Evolutionary conservation across 257 asterid genomes (phyloP).

Genomic region (Solanum pennellii): DNA sequence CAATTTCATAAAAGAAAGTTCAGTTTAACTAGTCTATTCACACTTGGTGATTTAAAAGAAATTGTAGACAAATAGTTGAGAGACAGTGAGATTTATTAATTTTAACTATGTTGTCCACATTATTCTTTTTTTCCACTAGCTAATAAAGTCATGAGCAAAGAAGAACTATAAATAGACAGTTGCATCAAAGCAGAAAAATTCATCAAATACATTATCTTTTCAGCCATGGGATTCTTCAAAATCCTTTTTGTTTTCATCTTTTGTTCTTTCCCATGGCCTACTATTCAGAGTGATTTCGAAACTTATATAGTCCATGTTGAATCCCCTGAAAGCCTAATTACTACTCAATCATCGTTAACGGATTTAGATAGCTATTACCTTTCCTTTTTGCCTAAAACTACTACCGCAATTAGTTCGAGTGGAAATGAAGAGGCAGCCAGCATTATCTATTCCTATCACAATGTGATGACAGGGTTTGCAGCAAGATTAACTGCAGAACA

Average conservation of each 20-base stretch:
- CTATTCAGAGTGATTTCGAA: not conserved
- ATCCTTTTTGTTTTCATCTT: not conserved
- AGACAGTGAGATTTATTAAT: not conserved
- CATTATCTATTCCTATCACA: slow-evolving; percentile 18
- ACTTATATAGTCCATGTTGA: slow-evolving; percentile 35
- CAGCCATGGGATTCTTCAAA: not conserved
- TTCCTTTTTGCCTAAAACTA: slow-evolving; percentile 16
- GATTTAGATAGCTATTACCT: slow-evolving; percentile 23
- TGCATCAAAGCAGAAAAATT: not conserved
- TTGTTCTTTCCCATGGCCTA: not conserved
- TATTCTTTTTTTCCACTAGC: not conserved
- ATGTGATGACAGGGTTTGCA: slow-evolving; percentile 34
- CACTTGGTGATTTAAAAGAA: no score
- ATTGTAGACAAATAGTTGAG: no score
- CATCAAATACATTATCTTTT: not conserved
- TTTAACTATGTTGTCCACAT: not conserved
- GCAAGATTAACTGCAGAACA: slow-evolving; percentile 28
- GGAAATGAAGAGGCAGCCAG: not conserved
- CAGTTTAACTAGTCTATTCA: no score
- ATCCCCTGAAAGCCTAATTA: not conserved
- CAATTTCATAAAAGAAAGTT: no score
- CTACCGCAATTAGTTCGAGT: not conserved
- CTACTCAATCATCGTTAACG: not conserved
- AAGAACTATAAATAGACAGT: not conserved
- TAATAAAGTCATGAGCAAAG: not conserved